phyloP scores from a whole-genome alignment of 768 basidiomycete species.

The Paxillus ammoniavirescens region DNA sequence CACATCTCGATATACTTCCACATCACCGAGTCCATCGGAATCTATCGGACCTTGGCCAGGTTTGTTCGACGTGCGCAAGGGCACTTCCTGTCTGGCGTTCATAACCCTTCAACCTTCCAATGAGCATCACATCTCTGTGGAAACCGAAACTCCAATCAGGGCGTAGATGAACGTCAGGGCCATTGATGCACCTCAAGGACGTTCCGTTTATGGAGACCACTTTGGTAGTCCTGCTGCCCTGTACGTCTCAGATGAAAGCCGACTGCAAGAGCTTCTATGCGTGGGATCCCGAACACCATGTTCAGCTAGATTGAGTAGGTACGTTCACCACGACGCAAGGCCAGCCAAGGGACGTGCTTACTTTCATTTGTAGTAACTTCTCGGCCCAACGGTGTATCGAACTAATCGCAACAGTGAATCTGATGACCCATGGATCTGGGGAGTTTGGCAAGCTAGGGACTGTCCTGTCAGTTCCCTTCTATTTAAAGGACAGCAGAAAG shows the following conservation, averaged over 20 bases:
- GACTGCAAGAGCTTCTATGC: background rate
- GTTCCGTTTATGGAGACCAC: slow-evolving; percentile 2
- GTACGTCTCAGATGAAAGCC: slow-evolving; percentile 2
- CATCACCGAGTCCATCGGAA: background rate
- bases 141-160: slow-evolving; percentile 1
- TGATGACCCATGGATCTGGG: background rate
- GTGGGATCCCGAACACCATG: background rate
- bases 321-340: background rate
- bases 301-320: background rate
- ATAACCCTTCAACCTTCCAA: background rate
- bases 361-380: background rate
- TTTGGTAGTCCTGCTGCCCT: background rate
- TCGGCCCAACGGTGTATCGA: background rate
- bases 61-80: slow-evolving; percentile 9
- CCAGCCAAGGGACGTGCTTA: background rate
- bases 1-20: slow-evolving; percentile 5
- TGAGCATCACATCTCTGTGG: background rate
- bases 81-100: background rate
- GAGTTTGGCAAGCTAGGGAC: background rate
- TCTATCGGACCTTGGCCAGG: slow-evolving; percentile 1
- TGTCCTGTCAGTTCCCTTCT: background rate
- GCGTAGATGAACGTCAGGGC: background rate
- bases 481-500: slow-evolving; percentile 6
- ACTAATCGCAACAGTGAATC: background rate
- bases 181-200: slow-evolving; percentile 2